Evolutionary conservation across 129 eudicot species (phyloP), one percentile per base, ranked within the genome.

Genomic region (Centaurea solstitialis): DNA sequence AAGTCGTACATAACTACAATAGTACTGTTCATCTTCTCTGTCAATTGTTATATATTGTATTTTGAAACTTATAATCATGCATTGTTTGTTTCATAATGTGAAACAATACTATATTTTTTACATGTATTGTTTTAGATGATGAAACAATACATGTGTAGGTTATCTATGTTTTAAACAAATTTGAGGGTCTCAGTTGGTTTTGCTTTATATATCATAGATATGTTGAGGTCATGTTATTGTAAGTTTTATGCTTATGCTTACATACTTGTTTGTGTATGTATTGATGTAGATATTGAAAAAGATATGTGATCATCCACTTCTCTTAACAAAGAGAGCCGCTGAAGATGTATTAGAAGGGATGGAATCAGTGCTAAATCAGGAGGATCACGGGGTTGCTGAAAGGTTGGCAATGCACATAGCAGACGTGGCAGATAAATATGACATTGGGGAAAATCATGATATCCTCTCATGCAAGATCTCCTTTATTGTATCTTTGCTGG

Each of bases 251-350:
- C 40, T 41, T 37, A 20, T 79, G 70, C 38, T 13, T 57, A 57
- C 22, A 57, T 57, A 17, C 65, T 6, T 57, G 57, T 79, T 35
- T 7, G 30, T 2, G 20, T 65, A 2, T 22, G 40, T 45, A 75
- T 72, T 68, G 68, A 35, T 15, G 9, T 86, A 96, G 99, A 93
- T 96, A 70, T 80, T 93, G 84, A 96, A 96, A 76, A 96, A 96
- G 87, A 96, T 96, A 81, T 96, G 98, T 82, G 98, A 96, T 81
- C 99, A 96, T 91, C 99, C 99, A 21, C 87, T 87, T 76, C 89
- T 96, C 18, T 75, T 91, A 77, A 96, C 99, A 74, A 96, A 96
- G 69, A 89, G 97, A 89, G 99, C 98, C 18, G 99, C 98, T 74
- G 97, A 93, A 84, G 99, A 96, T 82, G 91, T 96, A 24, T 74